A percentile compares a stretch with the other conserved stretches of the same genome.
Conservation (phyloP, 192 early-diverging fungal genomes). For the Umbelopsis sp. region DNA sequence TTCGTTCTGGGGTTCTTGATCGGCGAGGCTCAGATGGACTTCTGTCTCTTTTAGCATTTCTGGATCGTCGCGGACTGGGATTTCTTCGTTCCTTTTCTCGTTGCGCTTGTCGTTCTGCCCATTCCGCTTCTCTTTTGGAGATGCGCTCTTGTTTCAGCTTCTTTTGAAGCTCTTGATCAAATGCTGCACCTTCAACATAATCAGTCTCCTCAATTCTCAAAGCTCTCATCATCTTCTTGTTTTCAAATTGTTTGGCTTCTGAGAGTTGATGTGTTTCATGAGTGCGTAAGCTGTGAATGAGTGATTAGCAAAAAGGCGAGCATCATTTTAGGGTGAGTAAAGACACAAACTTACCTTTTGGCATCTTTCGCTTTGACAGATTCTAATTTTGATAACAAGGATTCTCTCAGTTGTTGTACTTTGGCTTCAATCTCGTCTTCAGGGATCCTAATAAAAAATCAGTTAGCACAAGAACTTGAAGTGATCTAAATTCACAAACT, state of each 20-base stretch:
- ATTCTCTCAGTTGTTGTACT: constrained; percentile 60
- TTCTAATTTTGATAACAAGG: constrained; percentile 59
- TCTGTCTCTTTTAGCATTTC: constrained; percentile 1
- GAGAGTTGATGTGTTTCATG: constrained; percentile 73
- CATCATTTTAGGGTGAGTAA: neutral
- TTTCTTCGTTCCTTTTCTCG: constrained; percentile 27
- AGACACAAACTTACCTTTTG: constrained; percentile 29
- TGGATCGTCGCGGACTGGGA: neutral
- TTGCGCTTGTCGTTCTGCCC: constrained; percentile 33
- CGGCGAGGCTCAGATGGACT: neutral
- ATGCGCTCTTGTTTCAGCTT: constrained; percentile 38
- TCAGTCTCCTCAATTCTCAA: constrained; percentile 64
- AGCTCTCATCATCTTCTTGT: constrained; percentile 64
- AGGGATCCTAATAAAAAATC: constrained; percentile 37
- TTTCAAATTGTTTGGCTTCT: constrained; percentile 71
- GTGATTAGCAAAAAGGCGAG: neutral
- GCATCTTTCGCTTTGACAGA: constrained; percentile 25
- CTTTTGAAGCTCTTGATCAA: constrained; percentile 73
- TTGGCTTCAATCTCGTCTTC: constrained; percentile 70
- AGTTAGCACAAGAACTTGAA: neutral
- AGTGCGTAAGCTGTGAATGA: constrained; percentile 45
- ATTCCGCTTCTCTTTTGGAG: constrained; percentile 36
- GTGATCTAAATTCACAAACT: neutral
- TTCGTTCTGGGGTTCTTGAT: neutral
- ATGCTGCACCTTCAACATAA: constrained; percentile 76